Percentiles rank a stretch among this genome's conserved stretches.
These are phyloP conservation scores for Ogataea trehalophila DNA, from an alignment of 805 yeast genomes.

Conservation along the genomic window DNA sequence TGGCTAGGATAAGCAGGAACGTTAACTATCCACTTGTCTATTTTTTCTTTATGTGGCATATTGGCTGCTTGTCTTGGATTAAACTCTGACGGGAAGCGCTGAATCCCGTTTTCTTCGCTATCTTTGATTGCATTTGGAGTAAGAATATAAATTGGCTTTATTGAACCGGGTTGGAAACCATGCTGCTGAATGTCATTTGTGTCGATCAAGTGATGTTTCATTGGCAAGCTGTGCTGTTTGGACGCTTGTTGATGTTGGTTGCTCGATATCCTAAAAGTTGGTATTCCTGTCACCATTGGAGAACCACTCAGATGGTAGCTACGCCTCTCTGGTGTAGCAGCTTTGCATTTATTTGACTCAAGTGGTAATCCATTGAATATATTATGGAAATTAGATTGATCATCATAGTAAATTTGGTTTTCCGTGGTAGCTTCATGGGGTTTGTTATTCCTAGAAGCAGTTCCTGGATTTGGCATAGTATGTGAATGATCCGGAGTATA, in stretches of 20 bases:
- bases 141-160: not conserved
- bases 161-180: not conserved
- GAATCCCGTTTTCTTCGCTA: constrained; percentile 4
- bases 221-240: not conserved
- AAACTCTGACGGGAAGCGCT: constrained; percentile 43
- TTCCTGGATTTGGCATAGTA: constrained; percentile 15
- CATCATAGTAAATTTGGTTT: not conserved
- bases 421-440: not conserved
- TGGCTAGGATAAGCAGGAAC: constrained; percentile 43
- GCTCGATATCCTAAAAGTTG: no score
- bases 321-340: no score
- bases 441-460: not conserved
- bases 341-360: no score
- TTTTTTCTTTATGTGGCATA: constrained; percentile 66
- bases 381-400: not conserved
- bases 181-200: not conserved
- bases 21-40: constrained; percentile 54
- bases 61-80: constrained; percentile 58
- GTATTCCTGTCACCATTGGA: no score
- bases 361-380: not conserved
- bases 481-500: constrained; percentile 19
- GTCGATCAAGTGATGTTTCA: not conserved
- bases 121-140: not conserved
- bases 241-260: not conserved
- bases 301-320: no score